These are phyloP conservation scores for Fragaria nilgerrensis DNA, from an alignment of 306 rosid species.

Conservation along the genomic window DNA sequence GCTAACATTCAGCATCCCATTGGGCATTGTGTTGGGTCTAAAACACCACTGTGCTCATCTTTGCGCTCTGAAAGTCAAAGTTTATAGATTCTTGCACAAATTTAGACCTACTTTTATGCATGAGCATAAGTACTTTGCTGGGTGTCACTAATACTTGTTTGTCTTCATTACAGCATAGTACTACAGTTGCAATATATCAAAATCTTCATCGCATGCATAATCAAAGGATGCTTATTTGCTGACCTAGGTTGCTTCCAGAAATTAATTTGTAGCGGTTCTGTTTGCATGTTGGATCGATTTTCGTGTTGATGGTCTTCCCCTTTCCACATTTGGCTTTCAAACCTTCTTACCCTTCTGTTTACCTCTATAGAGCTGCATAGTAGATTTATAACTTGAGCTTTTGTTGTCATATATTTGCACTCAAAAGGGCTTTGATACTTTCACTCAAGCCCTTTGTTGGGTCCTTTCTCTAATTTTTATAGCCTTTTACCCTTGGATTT, in stretches of 20 bases:
- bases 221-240: background rate
- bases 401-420: background rate
- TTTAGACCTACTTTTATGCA: slow-evolving; percentile 9
- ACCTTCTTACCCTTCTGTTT: slow-evolving; percentile 33
- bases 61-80: slow-evolving; percentile 1
- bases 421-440: background rate
- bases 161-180: background rate
- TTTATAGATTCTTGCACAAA: slow-evolving; percentile 18
- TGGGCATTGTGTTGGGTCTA: background rate
- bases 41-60: background rate
- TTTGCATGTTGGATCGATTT: slow-evolving; percentile 14
- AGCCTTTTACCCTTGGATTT: background rate
- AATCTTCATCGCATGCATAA: slow-evolving; percentile 4
- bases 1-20: background rate
- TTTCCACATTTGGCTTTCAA: slow-evolving; percentile 41
- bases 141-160: background rate
- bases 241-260: slow-evolving; percentile 14
- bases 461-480: background rate
- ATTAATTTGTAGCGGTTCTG: background rate
- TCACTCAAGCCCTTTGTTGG: background rate
- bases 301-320: slow-evolving; percentile 26
- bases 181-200: background rate
- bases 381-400: background rate
- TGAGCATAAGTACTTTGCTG: background rate
- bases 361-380: slow-evolving; percentile 7